Conservation (phyloP, 129 eudicot species). For the Pseudognaphalium luteoalbum region DNA sequence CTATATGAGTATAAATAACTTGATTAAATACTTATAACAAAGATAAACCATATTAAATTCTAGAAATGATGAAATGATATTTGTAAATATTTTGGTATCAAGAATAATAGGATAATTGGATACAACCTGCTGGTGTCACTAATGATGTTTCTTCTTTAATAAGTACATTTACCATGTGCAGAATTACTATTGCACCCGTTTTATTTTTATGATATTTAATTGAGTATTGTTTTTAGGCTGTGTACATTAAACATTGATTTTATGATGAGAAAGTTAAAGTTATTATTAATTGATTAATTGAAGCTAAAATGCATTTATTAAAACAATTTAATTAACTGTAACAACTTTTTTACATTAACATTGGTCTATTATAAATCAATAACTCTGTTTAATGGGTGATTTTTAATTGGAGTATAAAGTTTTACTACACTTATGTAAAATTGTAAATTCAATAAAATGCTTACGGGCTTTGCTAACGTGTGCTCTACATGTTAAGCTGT, state of each 20-base stretch:
- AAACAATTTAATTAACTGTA: background rate
- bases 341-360: background rate
- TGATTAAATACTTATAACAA: background rate
- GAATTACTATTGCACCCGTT: background rate
- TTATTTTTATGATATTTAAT: background rate
- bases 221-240: background rate
- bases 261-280: background rate
- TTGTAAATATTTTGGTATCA: background rate
- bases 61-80: no score
- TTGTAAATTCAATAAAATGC: no score
- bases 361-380: no score
- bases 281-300: background rate
- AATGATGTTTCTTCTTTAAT: background rate
- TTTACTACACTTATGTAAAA: no score
- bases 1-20: no score
- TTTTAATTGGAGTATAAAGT: no score
- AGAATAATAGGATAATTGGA: background rate
- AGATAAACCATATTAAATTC: background rate
- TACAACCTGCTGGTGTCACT: background rate
- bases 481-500: no score
- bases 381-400: no score
- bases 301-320: background rate
- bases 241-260: background rate
- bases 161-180: background rate
- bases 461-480: no score